A percentile compares a stretch with the other conserved stretches of the same genome.
Evolutionary conservation across 257 asterid genomes (phyloP).

Genomic region (Rhazya stricta): DNA sequence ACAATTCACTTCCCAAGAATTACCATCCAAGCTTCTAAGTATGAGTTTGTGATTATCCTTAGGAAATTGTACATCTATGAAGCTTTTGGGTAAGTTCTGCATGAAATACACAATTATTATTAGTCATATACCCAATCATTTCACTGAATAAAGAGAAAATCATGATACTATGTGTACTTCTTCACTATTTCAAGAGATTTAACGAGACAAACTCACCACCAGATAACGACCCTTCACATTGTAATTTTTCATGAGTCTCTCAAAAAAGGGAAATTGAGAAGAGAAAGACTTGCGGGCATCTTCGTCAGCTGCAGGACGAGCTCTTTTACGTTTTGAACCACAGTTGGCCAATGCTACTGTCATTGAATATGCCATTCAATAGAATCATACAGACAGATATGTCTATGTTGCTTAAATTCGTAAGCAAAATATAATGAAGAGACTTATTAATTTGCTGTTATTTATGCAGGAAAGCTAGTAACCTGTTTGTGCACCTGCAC

Average conservation of each 20-base stretch:
- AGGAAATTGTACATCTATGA: not conserved
- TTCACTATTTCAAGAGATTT: too few species aligned
- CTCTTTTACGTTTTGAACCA: not conserved
- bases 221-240: slow-evolving; percentile 2
- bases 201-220: slow-evolving; percentile 15
- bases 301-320: not conserved
- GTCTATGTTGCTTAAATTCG: too few species aligned
- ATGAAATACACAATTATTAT: not conserved
- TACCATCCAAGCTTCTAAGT: slow-evolving; percentile 7
- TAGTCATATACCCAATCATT: not conserved
- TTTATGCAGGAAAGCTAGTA: too few species aligned
- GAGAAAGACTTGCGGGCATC: not conserved
- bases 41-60: not conserved
- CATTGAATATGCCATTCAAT: too few species aligned
- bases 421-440: too few species aligned
- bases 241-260: slow-evolving; percentile 9
- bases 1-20: slow-evolving; percentile 17
- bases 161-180: not conserved
- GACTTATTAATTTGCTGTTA: too few species aligned
- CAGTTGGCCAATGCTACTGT: not conserved
- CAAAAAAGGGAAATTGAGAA: slow-evolving; percentile 5
- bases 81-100: slow-evolving; percentile 12
- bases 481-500: too few species aligned
- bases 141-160: too few species aligned
- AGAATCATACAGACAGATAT: too few species aligned